Evolutionary conservation across 2,329 filamentous ascomycete species (phyloP).

Genomic region (Clonostachys byssicola): DNA sequence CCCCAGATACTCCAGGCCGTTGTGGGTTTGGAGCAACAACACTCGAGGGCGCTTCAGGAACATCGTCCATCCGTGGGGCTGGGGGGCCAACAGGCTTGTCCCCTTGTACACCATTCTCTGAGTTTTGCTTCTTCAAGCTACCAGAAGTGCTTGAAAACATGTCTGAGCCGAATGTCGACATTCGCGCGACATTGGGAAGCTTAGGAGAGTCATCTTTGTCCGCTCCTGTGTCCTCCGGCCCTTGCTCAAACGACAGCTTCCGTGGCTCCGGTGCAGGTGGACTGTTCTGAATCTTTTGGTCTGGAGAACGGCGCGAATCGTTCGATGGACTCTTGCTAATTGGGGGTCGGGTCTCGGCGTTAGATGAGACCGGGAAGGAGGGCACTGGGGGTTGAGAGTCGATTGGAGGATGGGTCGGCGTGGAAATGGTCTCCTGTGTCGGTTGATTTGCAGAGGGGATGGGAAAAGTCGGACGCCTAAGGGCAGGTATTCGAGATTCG

Average conservation of each 20-base stretch:
- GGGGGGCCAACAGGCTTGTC: not conserved
- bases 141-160: slow-evolving; percentile 31
- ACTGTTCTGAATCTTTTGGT: too few species aligned
- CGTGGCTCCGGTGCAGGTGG: too few species aligned
- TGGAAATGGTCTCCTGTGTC: not conserved
- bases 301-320: not conserved
- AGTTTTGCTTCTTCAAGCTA: not conserved
- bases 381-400: not conserved
- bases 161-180: slow-evolving; percentile 58
- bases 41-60: not conserved
- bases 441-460: not conserved
- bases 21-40: not conserved
- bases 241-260: not conserved
- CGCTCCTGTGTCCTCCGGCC: slow-evolving; percentile 1
- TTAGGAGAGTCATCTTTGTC: slow-evolving; percentile 41
- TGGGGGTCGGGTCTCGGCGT: not conserved
- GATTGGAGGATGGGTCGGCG: not conserved
- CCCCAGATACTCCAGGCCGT: not conserved
- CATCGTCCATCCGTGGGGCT: too few species aligned
- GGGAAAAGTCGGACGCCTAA: slow-evolving; percentile 5
- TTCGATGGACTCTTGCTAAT: not conserved
- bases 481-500: slow-evolving; percentile 9
- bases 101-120: not conserved
- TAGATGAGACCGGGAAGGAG: not conserved
- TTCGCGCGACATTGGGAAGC: slow-evolving; percentile 51